Evolutionary conservation across 148 eudicot species (phyloP), one percentile per base, ranked within the genome.

Genomic region (Agrostemma githago): DNA sequence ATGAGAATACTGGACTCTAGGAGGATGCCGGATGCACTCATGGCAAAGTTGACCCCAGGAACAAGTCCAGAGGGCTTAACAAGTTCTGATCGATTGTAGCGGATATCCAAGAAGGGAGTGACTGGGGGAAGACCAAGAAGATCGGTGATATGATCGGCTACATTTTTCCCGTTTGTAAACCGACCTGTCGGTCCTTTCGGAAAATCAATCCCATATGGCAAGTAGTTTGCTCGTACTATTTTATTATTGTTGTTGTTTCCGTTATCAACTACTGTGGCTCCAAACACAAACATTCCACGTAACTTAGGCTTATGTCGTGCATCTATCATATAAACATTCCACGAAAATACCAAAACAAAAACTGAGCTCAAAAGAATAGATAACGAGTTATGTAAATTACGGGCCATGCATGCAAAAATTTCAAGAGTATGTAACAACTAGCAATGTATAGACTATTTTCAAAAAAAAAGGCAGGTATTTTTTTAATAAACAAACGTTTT

Each of bases 171-270:
- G 54, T 82, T 73, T 0, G 80, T 41, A 59, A 62, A 82, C 51
- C 85, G 26, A 7, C 85, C 85, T 0, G 82, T 82, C 7, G 80
- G 80, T 41, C 85, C 80, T 8, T 8, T 8, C 4, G 80, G 72
- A 39, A 53, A 79, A 71, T 82, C 85, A 2, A 82, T n/a, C 15
- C 85, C 85, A 48, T 82, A 82, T 20, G 85, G 85, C 20, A 17
- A 8, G 54, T 68, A 82, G 39, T 79, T 76, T 3, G 75, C 71
- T 58, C 62, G 76, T 0, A 51, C 72, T 15, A 9, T 3, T 12
- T 68, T 20, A 11, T 21, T 20, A 34, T 76, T 3, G 57, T 82
- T 82, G 69, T 82, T 82, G 76, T 82, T 82, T 3, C 85, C 85
- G 3, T 79, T 82, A 42, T 82, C 85, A 17, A 79, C 80, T 8